A percentile compares a stretch with the other conserved stretches of the same genome.
Conservation (phyloP, 441 rosid genomes). For the Gossypium trilobum region DNA sequence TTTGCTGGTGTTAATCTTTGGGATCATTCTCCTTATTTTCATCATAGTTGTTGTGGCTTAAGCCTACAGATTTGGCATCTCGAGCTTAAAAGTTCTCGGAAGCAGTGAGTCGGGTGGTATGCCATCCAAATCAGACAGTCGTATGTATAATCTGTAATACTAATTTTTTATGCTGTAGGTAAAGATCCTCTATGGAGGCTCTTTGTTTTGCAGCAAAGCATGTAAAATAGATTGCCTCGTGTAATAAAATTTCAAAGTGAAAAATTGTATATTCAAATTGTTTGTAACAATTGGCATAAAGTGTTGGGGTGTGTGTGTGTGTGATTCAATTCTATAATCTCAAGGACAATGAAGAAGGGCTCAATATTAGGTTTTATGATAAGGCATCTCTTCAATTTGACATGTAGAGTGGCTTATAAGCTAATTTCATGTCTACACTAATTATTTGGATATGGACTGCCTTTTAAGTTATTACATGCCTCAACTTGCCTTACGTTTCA, state of each 20-base stretch:
- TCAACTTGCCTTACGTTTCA: neutral
- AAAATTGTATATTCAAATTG: neutral
- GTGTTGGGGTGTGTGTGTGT: neutral
- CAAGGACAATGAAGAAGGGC: too few relatives aligned
- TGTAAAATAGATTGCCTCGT: neutral
- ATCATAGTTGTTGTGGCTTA: slow-evolving; percentile 39
- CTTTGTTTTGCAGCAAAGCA: neutral
- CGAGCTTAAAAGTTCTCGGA: neutral
- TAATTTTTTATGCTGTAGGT: neutral
- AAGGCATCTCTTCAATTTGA: neutral
- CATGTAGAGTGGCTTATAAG: neutral
- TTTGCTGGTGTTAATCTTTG: slow-evolving; percentile 49
- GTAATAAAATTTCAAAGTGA: neutral
- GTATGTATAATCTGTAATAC: neutral
- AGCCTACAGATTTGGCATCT: neutral
- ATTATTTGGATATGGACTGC: neutral
- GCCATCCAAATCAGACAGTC: neutral
- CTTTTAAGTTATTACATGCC: neutral
- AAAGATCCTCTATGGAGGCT: neutral
- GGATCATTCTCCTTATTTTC: slow-evolving; percentile 46
- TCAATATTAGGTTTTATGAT: neutral
- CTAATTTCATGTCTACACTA: neutral
- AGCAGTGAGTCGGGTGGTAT: neutral
- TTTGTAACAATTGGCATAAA: neutral
- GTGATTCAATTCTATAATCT: neutral